Evolutionary conservation across 148 eudicot genomes (phyloP).

Genomic region (Talinum fruticosum): DNA sequence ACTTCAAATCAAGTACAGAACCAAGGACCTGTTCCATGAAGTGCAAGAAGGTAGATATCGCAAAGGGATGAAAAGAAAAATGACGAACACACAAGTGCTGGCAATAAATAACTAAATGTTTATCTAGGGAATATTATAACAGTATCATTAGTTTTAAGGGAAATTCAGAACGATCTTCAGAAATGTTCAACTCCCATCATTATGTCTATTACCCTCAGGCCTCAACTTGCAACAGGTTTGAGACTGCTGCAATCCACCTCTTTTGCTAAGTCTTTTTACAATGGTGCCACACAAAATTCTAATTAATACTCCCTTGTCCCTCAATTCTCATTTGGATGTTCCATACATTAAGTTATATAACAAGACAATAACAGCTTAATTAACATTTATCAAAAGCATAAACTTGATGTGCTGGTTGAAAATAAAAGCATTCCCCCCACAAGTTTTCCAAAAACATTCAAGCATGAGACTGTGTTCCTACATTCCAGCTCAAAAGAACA

Average conservation of each 20-base stretch:
- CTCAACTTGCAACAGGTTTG: neutral
- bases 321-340: neutral
- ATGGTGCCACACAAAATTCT: neutral
- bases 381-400: neutral
- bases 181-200: neutral
- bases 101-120: neutral
- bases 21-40: neutral
- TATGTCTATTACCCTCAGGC: neutral
- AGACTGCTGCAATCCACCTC: neutral
- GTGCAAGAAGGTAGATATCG: slow-evolving; percentile 1
- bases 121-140: neutral
- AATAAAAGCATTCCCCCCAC: neutral
- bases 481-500: no score
- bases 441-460: neutral
- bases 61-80: neutral
- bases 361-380: neutral
- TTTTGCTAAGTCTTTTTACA: neutral
- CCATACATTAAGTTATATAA: neutral
- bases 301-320: neutral
- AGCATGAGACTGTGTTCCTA: neutral
- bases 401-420: neutral
- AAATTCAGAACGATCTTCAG: neutral
- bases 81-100: slow-evolving; percentile 6
- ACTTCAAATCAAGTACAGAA: slow-evolving; percentile 1
- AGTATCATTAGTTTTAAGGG: neutral